A percentile compares a stretch with the other conserved stretches of the same genome.
Evolutionary conservation across 73 alveolate species (phyloP).

Genomic region (Paramecium tetraurelia): DNA sequence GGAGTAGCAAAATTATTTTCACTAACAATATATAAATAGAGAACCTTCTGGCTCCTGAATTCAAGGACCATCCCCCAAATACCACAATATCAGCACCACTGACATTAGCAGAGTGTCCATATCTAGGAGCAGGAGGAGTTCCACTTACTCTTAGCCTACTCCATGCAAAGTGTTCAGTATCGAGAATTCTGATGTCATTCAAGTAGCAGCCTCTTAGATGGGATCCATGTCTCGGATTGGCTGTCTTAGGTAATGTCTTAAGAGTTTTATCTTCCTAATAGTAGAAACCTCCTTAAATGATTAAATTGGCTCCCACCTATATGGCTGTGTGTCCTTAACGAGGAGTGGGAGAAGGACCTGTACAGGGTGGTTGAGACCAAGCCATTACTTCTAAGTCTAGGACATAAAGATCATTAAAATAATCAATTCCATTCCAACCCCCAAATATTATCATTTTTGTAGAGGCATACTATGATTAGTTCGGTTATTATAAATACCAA

Average conservation of each 20-base stretch:
- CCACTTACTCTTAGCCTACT: constrained; percentile 96
- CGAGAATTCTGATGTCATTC: constrained; percentile 96
- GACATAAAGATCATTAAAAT: constrained; percentile 92
- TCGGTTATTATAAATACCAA: not conserved
- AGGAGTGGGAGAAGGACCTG: constrained; percentile 96
- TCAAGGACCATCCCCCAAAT: constrained; percentile 96
- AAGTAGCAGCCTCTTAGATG: constrained; percentile 88
- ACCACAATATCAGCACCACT: constrained; percentile 93
- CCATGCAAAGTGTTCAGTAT: constrained; percentile 93
- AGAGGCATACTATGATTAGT: constrained; percentile 68
- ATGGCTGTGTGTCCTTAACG: constrained; percentile 96
- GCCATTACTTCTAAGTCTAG: constrained; percentile 98
- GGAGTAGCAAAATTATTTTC: constrained; percentile 66
- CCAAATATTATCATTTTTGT: constrained; percentile 97
- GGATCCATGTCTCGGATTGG: constrained; percentile 85
- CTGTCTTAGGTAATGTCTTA: constrained; percentile 64
- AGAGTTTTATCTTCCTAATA: constrained; percentile 75
- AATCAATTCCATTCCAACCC: constrained; percentile 96
- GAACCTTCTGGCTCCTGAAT: constrained; percentile 87
- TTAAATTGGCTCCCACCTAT: constrained; percentile 92
- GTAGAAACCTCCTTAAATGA: constrained; percentile 81
- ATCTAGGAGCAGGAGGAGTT: constrained; percentile 95
- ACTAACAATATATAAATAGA: not conserved
- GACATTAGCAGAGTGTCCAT: constrained; percentile 94
- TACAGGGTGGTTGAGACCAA: constrained; percentile 91